phyloP scores from a whole-genome alignment of 257 asterid genomes.

The Parsonsia alboflavescens region DNA sequence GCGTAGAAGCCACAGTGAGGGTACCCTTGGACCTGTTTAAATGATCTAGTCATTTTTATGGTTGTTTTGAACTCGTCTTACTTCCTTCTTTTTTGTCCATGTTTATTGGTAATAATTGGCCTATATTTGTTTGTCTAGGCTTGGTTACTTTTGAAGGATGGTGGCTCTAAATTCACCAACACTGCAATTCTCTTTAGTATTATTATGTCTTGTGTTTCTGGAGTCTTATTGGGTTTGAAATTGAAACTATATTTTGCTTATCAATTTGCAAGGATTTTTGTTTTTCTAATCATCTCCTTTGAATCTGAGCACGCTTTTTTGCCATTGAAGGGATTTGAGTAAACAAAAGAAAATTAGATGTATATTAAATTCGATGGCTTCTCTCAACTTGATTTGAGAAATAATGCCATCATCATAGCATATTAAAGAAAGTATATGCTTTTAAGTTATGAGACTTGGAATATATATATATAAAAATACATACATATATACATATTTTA shows the following conservation, averaged over 20 bases:
- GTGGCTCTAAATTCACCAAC: background rate
- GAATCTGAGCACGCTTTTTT: background rate
- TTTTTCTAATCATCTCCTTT: background rate
- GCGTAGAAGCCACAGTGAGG: conserved; percentile 78
- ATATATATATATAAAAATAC: too few relatives aligned
- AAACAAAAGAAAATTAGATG: too few relatives aligned
- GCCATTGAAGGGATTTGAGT: background rate
- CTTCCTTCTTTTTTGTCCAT: background rate
- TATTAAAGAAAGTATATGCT: too few relatives aligned
- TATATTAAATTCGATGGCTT: too few relatives aligned
- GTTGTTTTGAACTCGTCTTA: too few relatives aligned
- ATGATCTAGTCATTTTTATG: background rate
- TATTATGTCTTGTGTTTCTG: background rate
- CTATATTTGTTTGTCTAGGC: background rate
- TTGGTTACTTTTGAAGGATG: background rate
- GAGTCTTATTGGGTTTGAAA: too few relatives aligned
- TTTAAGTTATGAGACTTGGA: too few relatives aligned
- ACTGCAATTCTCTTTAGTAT: background rate
- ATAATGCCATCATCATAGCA: too few relatives aligned
- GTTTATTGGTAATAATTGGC: background rate
- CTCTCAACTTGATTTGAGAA: too few relatives aligned
- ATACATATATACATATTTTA: too few relatives aligned
- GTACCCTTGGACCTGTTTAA: conserved; percentile 65
- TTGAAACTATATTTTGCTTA: too few relatives aligned
- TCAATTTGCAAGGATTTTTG: background rate